A percentile compares a stretch with the other conserved stretches of the same genome.
Evolutionary conservation across 2,329 filamentous ascomycete genomes (phyloP).

Genomic region (Aspergillus sp.): DNA sequence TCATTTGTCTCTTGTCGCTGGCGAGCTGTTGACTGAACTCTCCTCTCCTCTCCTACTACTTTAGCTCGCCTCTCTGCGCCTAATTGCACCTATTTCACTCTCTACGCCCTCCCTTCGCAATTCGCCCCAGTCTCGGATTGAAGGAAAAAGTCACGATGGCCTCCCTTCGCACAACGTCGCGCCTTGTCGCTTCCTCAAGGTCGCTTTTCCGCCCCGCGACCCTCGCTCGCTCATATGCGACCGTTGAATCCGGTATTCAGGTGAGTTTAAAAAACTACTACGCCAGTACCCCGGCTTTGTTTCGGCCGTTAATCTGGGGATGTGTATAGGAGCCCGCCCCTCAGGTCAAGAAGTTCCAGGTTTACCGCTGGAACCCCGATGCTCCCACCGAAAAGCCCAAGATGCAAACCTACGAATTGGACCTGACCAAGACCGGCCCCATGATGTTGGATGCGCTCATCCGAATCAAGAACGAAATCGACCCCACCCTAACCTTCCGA

Average conservation of each 20-base stretch:
- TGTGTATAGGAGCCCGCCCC: conserved; percentile 57
- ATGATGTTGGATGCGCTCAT: conserved; percentile 98
- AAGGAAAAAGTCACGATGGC: conserved; percentile 41
- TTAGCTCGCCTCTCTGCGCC: conserved; percentile 1
- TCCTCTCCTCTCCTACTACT: conserved; percentile 14
- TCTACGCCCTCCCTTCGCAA: background rate
- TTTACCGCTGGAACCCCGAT: conserved; percentile 99
- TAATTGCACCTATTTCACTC: conserved; percentile 1
- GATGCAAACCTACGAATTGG: conserved; percentile 93
- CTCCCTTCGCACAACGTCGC: conserved; percentile 50
- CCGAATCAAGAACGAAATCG: conserved; percentile 98
- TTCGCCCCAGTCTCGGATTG: conserved; percentile 10
- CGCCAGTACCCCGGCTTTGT: background rate
- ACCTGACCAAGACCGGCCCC: conserved; percentile 97
- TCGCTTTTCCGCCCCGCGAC: conserved; percentile 43
- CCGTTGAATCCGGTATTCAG: conserved; percentile 40
- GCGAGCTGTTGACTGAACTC: conserved; percentile 15
- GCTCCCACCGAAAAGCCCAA: conserved; percentile 85
- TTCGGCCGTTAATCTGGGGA: background rate
- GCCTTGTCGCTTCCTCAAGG: conserved; percentile 44
- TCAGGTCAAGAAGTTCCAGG: conserved; percentile 89
- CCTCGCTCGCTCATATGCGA: conserved; percentile 49
- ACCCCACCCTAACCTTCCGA: conserved; percentile 94
- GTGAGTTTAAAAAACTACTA: conserved; percentile 23
- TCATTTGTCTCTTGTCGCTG: conserved; percentile 23